Base-by-base conservation (phyloP, 768 basidiomycete genomes). In the Podaxis sp. region DNA sequence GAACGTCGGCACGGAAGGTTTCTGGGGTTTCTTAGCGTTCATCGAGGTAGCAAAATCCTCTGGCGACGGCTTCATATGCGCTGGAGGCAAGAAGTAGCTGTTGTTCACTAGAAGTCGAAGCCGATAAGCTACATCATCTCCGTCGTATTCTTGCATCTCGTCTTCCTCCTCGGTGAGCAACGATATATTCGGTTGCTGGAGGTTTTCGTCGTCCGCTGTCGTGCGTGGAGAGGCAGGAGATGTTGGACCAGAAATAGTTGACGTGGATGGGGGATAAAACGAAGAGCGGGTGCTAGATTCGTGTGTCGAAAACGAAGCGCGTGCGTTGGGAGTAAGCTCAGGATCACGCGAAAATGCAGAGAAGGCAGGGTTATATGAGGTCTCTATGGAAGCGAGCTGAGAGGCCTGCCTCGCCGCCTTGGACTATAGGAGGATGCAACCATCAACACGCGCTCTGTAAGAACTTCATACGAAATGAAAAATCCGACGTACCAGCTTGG, bases 61-160 rank as follows among this genome's bases (percentile, higher is more conserved):
- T 2, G 86, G 82, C 9, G 84, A 84, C 1, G 93, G 93, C 69
- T 94, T 94, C 46, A 86, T 82, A 69, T 94, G 93, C 0, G 93
- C 92, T 9, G 93, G 93, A 3, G 93, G 93, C 40, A 94, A 85
- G 70, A 91, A 94, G 71, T 94, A 94, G 69, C 82, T 93, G 74
- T 94, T 94, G 72, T 89, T 90, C 58, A 94, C 88, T 43, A 94
- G 83, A 57, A 94, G 82, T 43, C 87, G 88, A 19, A 94, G 83
- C 24, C 93, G 89, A 75, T 92, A 91, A 19, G 91, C 86, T 43
- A 94, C 91, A 69, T 94, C 93, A 73, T 94, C 92, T 22, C 82
- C 80, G 67, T 85, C 81, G 66, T 81, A 85, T 56, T 79, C 82
- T 65, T 83, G 80, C 27, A 78, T 72, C 52, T 77, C 82, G 38